Base-by-base conservation (phyloP, 2,329 filamentous ascomycete species). In the Fusarium sp. region DNA sequence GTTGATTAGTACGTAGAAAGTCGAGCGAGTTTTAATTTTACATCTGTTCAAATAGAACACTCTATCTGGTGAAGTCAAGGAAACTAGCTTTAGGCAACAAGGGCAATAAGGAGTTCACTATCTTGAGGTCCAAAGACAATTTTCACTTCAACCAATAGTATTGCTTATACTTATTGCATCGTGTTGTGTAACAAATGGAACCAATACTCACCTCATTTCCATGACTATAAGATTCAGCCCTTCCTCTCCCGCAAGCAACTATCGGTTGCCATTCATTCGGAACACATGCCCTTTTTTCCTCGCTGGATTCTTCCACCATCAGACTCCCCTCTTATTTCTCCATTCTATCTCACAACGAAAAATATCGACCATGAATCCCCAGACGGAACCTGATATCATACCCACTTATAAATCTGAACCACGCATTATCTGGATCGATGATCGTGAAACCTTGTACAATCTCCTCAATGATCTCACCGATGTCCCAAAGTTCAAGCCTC, bases 221-320 rank as follows among this genome's bases (percentile, higher is more conserved):
- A 15, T 15, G 4, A 10, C 14, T n/a, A n/a, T n/a, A 31, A 29
- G 19, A 29, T 5, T 10, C 25, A 12, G 45, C 14, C 7, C 6
- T 31, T 29, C 4, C 14, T 16, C 19, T n/a, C 9, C 12, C 10
- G 6, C 14, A 11, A 16, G 5, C 19, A n/a, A 4, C 16, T 12
- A 19, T 38, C 19, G 3, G 19, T 21, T 8, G 37, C 37, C 19
- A 39, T 39, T 14, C 1, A 21, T 21, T 8, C 37, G 12, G 6
- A 11, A 39, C 11, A 39, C 7, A 39, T 2, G 37, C 14, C 1
- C 19, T 21, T 19, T 29, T 3, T n/a, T 29, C 7, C 25, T 31
- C 19, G 4, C 4, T 8, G 0, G 1, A 27, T n/a, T n/a, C 18
- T 21, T 21, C 25, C 4, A 5, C 3, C 18, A 9, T 7, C 4